Evolutionary conservation across 1,284 basidiomycete species (phyloP), one percentile per base, ranked within the genome.

Genomic region (Entoloma clypeatum): DNA sequence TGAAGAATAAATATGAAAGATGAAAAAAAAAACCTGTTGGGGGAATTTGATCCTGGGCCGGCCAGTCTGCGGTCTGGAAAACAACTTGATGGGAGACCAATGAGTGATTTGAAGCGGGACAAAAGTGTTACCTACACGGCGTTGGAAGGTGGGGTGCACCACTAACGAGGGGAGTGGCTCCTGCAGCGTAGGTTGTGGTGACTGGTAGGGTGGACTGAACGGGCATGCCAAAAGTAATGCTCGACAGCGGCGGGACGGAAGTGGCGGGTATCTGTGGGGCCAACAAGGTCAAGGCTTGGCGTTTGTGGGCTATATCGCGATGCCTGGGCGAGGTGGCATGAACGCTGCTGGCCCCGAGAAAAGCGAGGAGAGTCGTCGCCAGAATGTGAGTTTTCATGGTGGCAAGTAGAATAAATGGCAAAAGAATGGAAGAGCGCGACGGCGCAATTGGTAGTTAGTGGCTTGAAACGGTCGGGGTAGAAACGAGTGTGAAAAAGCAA

Each of bases 181-280:
- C 86, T 25, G 77, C 62, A 2, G 72, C 32, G 50, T 67, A 84
- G 0, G 80, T 81, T 1, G 73, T 59, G 3, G 74, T 63, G 7
- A 75, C 64, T 2, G 77, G 55, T 2, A 71, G 63, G 0, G 79
- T 75, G 2, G 75, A 47, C 11, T 72, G 70, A 5, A 75, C 65
- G 1, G 84, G 64, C 74, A 86, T 87, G 43, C 80, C 82, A 23
- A 76, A 75, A 2, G 75, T 82, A 47, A 91, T 77, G 38, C 67
- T 67, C n/a, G 68, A 71, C 35, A 89, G 63, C 5, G 79, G 70
- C 26, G 80, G 79, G 26, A 79, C 53, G 13, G 49, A 48, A 10
- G 65, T 56, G 7, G 58, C 62, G n/a, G 7, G 64, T 63, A 10
- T 63, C 52, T 7, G 61, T 54, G 24, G 57, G 51, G 3, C 53